Conservation (phyloP, 495 filamentous ascomycete genomes). For the Acidomyces sp. region DNA sequence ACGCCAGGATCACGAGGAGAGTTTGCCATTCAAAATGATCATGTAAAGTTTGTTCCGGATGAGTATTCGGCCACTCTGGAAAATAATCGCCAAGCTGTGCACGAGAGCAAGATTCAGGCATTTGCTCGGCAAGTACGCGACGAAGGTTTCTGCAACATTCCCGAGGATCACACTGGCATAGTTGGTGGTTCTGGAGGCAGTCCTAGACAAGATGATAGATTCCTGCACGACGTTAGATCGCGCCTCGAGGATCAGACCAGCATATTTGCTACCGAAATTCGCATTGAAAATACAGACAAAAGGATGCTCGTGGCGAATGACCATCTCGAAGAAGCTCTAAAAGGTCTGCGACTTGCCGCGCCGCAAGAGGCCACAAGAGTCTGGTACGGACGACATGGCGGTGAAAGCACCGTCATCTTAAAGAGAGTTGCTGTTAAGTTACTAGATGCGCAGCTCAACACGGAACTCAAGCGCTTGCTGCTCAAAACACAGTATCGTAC, state of each 20-base stretch:
- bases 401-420: neutral
- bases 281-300: neutral
- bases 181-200: no score
- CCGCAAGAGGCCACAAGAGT: conserved; percentile 2
- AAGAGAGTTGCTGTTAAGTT: neutral
- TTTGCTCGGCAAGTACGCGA: neutral
- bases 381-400: conserved; percentile 4
- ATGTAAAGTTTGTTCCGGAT: neutral
- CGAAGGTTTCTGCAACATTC: neutral
- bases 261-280: neutral
- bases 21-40: conserved; percentile 2
- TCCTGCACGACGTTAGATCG: neutral
- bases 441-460: neutral
- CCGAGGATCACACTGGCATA: neutral
- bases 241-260: neutral
- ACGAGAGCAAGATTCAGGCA: neutral
- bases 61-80: neutral
- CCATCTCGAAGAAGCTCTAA: neutral
- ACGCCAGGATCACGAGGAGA: neutral
- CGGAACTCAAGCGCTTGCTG: neutral
- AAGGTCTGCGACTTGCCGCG: neutral
- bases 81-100: neutral
- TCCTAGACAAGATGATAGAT: neutral
- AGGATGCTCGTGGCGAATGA: neutral
- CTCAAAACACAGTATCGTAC: neutral